Percentiles rank a stretch among this genome's conserved stretches.
Conservation (phyloP, 148 eudicot species). For the Camellia japonica region DNA sequence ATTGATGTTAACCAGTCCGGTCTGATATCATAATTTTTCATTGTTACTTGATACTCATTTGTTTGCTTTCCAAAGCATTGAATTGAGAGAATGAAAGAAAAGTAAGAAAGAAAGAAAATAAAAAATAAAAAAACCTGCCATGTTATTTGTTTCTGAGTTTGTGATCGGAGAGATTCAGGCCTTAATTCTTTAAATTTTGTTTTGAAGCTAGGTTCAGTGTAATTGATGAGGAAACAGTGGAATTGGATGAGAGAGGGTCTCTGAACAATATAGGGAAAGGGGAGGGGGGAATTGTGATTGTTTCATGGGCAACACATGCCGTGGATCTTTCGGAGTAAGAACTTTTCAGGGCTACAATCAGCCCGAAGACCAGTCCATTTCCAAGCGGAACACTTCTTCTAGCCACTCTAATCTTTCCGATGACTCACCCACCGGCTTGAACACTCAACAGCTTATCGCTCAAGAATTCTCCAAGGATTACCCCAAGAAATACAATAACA, state of each 20-base stretch:
- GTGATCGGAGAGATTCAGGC: conserved; percentile 20
- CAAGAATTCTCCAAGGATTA: conserved; percentile 52
- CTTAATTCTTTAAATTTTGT: not conserved
- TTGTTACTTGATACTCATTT: not conserved
- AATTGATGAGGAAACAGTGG: conserved; percentile 28
- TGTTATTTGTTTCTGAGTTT: not conserved
- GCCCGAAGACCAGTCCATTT: conserved; percentile 57
- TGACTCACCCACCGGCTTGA: conserved; percentile 46
- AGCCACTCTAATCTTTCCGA: conserved; percentile 38
- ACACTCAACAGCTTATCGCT: conserved; percentile 45
- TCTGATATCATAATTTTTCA: not conserved
- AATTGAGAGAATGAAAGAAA: no score
- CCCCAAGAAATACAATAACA: conserved; percentile 29
- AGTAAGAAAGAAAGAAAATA: no score
- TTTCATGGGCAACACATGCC: conserved; percentile 96
- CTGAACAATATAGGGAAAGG: conserved; percentile 16
- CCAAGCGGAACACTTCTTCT: conserved; percentile 32
- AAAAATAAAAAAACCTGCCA: no score
- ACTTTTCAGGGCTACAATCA: conserved; percentile 48
- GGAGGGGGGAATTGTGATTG: conserved; percentile 36
- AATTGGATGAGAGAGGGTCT: conserved; percentile 30
- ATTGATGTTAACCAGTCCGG: not conserved
- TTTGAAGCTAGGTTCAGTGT: not conserved
- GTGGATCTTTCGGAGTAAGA: conserved; percentile 72
- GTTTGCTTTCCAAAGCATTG: not conserved